Conservation (phyloP, 805 yeast species). For the Metschnikowia vanudenii region DNA sequence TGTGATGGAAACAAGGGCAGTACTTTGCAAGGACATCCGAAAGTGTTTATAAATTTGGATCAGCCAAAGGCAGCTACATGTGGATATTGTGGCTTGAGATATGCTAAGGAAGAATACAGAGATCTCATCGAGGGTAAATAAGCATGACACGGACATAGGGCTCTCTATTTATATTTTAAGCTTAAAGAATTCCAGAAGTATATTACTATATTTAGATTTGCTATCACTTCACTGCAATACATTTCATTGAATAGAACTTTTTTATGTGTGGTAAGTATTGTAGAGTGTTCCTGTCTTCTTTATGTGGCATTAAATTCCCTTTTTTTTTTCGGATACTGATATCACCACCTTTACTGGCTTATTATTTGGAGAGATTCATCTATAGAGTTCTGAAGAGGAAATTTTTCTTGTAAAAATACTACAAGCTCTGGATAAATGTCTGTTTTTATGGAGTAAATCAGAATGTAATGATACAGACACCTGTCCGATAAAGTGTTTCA, state of each 20-base stretch:
- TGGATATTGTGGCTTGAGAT: slow-evolving; percentile 78
- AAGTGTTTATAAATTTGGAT: slow-evolving; percentile 76
- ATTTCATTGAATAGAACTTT: background rate
- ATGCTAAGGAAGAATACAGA: slow-evolving; percentile 52
- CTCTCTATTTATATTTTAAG: background rate
- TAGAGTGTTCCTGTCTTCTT: background rate
- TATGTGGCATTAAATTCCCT: background rate
- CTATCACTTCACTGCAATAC: background rate
- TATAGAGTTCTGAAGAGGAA: no score
- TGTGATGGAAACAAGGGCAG: slow-evolving; percentile 78
- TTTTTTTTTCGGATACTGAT: no score
- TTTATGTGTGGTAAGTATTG: background rate
- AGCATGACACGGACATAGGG: background rate
- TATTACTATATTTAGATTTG: background rate
- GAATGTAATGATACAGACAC: no score
- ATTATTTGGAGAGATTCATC: no score
- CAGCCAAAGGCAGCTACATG: slow-evolving; percentile 70
- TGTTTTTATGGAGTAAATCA: no score
- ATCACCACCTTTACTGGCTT: no score
- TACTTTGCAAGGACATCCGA: slow-evolving; percentile 78
- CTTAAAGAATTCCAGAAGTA: no score
- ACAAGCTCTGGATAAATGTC: no score
- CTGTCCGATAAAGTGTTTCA: no score
- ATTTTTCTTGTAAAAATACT: no score
- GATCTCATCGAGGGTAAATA: slow-evolving; percentile 32